Base-by-base conservation (phyloP, 441 rosid genomes). In the Adansonia gregorii region DNA sequence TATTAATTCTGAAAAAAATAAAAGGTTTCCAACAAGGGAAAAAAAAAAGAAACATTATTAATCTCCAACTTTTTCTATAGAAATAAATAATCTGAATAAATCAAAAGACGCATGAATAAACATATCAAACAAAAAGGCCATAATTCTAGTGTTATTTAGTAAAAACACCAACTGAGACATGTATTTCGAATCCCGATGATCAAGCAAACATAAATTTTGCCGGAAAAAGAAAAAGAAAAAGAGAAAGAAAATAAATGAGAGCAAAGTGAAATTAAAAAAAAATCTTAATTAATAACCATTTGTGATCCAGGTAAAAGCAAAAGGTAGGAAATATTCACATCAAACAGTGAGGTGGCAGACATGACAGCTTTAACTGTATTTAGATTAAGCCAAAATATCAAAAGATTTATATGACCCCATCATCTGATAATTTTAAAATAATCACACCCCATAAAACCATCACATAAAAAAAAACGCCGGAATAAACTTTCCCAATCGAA, bases 321-420 rank as follows among this genome's bases (percentile, higher is more conserved):
- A 12, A 49, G 73, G 14, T 49, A 69, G 12, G 14, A 51, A 69
- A 69, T 51, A 49, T 24, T 49, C 45, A 24, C 43, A 49, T 70
- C 74, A 70, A 70, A 70, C 59, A 15, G 74, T 51, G 19, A 70
- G 60, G 60, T 51, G 27, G 60, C 59, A 27, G 59, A 69, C 59
- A 49, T 69, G 45, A 27, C 22, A 7, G 31, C 20, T 58, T 58
- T 22, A 58, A 20, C 73, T 48, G 43, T 14, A 12, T 12, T 6
- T 51, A 69, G 58, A 69, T 51, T 69, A 41, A 20, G 49, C 58
- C 56, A 59, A 65, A 75, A 31, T 22, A 52, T 14, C 15, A 31
- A 51, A 31, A 51, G 48, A 55, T 55, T 70, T 19, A 56, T 17
- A 73, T 73, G 67, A 39, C 35, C 66, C 66, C 19, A 41, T 43